Base-by-base conservation (phyloP, 1,284 basidiomycete genomes). In the Cutaneotrichosporon mucoides region DNA sequence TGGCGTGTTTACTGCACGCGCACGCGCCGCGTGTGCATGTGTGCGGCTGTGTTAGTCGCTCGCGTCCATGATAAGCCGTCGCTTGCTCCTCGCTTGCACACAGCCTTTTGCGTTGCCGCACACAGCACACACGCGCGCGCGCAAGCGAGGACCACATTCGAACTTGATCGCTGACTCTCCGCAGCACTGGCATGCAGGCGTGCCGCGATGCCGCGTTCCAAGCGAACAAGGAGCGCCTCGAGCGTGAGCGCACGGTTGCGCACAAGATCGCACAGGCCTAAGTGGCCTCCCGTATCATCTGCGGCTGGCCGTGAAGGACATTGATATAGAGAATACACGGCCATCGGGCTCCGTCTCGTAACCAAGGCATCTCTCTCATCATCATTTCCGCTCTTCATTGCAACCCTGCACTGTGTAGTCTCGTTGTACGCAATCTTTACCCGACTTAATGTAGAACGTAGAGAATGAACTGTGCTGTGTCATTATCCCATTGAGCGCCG, bases 171-270 rank as follows among this genome's bases (percentile, higher is more conserved):
- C 64, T 67, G 55, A 67, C 55, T 13, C 37, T 15, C 37, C 48
- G 24, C 64, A 76, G 76, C 61, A 64, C 74, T 36, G 73, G 72
- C 46, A 75, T 79, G 65, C 76, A 78, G 66, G 73, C 74, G 6
- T 78, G 78, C 66, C 69, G 77, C 40, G 78, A 79, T 45, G 78
- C 78, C 35, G 79, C 79, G 0, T 79, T 79, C 67, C 75, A 78
- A 55, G 77, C 77, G 36, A 80, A 80, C 73, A 78, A 78, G 67
- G 78, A 76, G 57, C 68, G 77, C 45, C 68, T 80, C 5, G 78
- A 79, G 64, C 67, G 70, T 34, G 79, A 80, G 61, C 68, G 73
- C 51, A 79, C 78, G 9, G 73, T 76, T 35, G 74, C 75, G 9
- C 69, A 68, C 61, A 79, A 79, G 71, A 74, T 79, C 55, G 76